phyloP scores from a whole-genome alignment of 108 stramenopile species.

The Schizochytrium sp. region DNA sequence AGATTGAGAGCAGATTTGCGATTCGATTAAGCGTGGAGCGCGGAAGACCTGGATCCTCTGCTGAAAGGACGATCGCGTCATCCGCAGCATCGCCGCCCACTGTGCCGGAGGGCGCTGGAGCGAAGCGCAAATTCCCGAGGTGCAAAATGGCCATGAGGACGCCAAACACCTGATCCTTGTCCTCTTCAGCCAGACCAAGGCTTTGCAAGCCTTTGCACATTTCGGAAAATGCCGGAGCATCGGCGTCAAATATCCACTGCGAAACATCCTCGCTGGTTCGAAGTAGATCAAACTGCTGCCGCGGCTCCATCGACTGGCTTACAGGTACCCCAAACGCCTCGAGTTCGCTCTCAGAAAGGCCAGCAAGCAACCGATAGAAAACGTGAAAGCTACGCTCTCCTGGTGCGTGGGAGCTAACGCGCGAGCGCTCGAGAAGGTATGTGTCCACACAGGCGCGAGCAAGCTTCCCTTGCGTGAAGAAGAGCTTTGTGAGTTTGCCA shows the following conservation, averaged over 20 bases:
- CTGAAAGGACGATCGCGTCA: background rate
- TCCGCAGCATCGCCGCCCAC: background rate
- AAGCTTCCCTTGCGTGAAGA: background rate
- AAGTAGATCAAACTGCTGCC: background rate
- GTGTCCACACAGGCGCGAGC: constrained; percentile 31
- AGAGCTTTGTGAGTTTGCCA: constrained; percentile 23
- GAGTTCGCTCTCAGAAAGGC: background rate
- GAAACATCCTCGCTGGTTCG: background rate
- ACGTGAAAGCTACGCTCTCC: constrained; percentile 56
- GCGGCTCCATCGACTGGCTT: too few relatives aligned
- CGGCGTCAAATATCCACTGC: background rate
- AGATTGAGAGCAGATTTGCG: constrained; percentile 53
- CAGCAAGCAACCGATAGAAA: constrained; percentile 47
- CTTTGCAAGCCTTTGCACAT: background rate
- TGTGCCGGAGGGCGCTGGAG: background rate
- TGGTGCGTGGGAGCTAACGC: constrained; percentile 43
- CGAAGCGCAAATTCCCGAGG: constrained; percentile 27
- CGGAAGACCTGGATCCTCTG: background rate
- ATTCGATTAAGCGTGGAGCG: background rate
- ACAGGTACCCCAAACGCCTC: background rate
- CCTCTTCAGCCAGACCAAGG: background rate
- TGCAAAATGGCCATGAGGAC: constrained; percentile 28
- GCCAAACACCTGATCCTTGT: background rate
- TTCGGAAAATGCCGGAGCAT: background rate
- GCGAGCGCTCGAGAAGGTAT: constrained; percentile 52